Evolutionary conservation across 2,329 filamentous ascomycete species (phyloP).

Genomic region (Hymenoscyphus infarciens): DNA sequence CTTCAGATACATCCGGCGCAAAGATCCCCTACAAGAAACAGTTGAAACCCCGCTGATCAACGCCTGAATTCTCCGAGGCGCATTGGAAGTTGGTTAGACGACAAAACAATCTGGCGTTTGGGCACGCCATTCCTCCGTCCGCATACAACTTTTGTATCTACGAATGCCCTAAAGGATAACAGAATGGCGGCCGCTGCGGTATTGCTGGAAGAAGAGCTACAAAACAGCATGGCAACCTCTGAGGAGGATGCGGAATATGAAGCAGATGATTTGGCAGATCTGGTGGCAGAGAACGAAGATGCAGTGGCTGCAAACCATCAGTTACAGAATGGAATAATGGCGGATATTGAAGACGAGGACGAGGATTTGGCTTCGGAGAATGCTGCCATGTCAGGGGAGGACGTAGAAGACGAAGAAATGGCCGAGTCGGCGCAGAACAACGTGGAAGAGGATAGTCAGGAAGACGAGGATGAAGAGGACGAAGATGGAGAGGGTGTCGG

Average conservation of each 20-base stretch:
- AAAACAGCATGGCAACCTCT: slow-evolving; percentile 34
- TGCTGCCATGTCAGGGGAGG: slow-evolving; percentile 30
- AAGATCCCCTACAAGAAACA: neutral
- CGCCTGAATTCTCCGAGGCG: slow-evolving; percentile 1
- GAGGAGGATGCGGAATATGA: slow-evolving; percentile 37
- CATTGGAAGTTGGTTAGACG: neutral
- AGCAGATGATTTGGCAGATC: slow-evolving; percentile 32
- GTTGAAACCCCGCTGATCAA: neutral
- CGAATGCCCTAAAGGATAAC: slow-evolving; percentile 26
- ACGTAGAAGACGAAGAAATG: slow-evolving; percentile 38
- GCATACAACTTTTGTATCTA: neutral
- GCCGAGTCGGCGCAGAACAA: slow-evolving; percentile 35
- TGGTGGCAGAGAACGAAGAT: slow-evolving; percentile 31
- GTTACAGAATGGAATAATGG: slow-evolving; percentile 34
- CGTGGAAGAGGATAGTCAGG: slow-evolving; percentile 38
- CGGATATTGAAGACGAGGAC: slow-evolving; percentile 30
- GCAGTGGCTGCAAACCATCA: slow-evolving; percentile 36
- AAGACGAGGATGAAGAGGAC: slow-evolving; percentile 41
- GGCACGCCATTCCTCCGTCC: neutral
- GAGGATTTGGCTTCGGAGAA: slow-evolving; percentile 26
- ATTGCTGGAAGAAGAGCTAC: slow-evolving; percentile 34
- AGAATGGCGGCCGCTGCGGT: slow-evolving; percentile 32
- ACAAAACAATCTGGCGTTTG: neutral
- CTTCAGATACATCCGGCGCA: neutral
- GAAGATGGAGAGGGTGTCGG: slow-evolving; percentile 36